Percentiles rank a stretch among this genome's conserved stretches.
phyloP scores from a whole-genome alignment of 140 eudicot genomes.

The Bidens hawaiensis region DNA sequence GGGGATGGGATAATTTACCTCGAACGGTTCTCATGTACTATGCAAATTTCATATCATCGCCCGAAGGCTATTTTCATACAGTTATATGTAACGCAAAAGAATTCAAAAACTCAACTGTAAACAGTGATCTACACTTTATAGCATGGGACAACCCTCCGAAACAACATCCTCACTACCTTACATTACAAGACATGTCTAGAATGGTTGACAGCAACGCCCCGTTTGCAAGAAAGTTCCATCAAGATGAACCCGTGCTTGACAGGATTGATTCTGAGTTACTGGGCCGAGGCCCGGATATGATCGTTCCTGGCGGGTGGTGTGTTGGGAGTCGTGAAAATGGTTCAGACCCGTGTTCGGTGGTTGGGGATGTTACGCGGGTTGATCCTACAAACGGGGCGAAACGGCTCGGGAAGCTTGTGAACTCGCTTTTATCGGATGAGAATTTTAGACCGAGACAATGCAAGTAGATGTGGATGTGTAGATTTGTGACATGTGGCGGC shows the following conservation, averaged over 20 bases:
- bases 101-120: constrained; percentile 61
- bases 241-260: constrained; percentile 62
- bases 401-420: constrained; percentile 40
- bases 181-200: constrained; percentile 42
- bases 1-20: constrained; percentile 95
- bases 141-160: constrained; percentile 93
- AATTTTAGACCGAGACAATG: constrained; percentile 50
- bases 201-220: constrained; percentile 77
- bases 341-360: constrained; percentile 51
- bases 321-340: constrained; percentile 45
- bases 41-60: constrained; percentile 79
- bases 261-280: constrained; percentile 58
- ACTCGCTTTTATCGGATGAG: constrained; percentile 38
- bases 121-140: constrained; percentile 74
- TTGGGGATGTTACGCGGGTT: constrained; percentile 36
- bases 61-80: constrained; percentile 88
- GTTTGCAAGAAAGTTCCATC: constrained; percentile 75
- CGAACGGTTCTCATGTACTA: constrained; percentile 85
- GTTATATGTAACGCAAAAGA: constrained; percentile 69
- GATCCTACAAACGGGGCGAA: constrained; percentile 52
- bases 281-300: constrained; percentile 45
- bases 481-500: constrained; percentile 21
- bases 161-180: constrained; percentile 82
- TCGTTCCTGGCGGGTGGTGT: constrained; percentile 74
- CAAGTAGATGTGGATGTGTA: constrained; percentile 26